Percentiles rank a stretch among this genome's conserved stretches.
These are phyloP conservation scores for Blastocladiella emersonii DNA, from an alignment of 371 early-diverging fungal species.

Conservation along the genomic window DNA sequence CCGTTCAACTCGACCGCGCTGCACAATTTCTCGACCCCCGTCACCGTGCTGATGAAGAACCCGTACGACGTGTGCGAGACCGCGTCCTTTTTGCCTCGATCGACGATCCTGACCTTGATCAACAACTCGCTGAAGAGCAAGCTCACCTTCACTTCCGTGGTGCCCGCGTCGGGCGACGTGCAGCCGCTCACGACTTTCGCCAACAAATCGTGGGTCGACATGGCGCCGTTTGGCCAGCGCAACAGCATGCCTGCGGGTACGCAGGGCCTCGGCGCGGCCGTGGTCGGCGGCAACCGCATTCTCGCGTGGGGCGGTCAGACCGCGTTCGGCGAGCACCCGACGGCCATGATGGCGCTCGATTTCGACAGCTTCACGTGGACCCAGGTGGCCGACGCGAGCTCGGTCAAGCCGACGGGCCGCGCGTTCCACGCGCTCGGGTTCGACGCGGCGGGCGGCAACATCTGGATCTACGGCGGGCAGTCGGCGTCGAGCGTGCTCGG, in stretches of 20 bases:
- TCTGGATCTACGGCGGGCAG: not conserved
- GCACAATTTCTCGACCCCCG: not conserved
- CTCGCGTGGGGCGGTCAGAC: conserved; percentile 10
- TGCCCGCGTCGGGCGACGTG: not conserved
- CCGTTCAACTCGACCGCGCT: not conserved
- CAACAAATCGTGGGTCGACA: not conserved
- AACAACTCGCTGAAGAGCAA: not conserved
- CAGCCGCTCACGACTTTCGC: not conserved
- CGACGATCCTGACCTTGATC: not conserved
- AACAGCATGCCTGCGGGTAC: not conserved
- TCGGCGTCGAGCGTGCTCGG: not conserved
- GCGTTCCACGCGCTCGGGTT: conserved; percentile 7
- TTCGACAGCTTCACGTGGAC: conserved; percentile 6
- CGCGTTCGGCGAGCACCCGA: conserved; percentile 1
- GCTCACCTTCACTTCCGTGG: not conserved
- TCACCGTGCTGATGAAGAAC: not conserved
- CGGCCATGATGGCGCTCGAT: conserved; percentile 3
- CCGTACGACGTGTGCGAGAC: not conserved
- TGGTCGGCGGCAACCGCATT: not conserved
- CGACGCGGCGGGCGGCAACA: not conserved
- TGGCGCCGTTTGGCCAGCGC: not conserved
- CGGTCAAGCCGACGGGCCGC: conserved; percentile 2
- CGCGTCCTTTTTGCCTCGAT: not conserved
- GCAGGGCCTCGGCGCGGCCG: conserved; percentile 3
- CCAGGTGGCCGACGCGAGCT: not conserved